Evolutionary conservation across 176 grass and related monocot species (phyloP), one percentile per base, ranked within the genome.

Genomic region (Avena atlantica): DNA sequence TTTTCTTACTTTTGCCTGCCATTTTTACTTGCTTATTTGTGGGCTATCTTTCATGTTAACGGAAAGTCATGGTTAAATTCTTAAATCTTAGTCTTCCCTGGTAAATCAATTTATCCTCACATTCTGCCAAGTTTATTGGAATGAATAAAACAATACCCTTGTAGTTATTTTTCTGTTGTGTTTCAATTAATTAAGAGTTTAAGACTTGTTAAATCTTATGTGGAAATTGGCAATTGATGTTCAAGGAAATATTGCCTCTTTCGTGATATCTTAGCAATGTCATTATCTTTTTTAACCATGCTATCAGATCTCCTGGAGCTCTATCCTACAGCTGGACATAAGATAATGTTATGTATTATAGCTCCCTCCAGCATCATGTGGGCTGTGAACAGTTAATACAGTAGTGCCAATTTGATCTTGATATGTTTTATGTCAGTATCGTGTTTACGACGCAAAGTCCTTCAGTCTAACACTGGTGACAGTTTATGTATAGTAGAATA

Each of bases 161-260:
- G 8, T 51, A 74, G 21, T 84, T 62, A 55, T n/a, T 4, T 13
- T 82, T 82, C 52, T 12, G 17, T 60, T 61, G 27, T 75, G 19
- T 84, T 29, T 49, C 62, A 84, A 84, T 11, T 75, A 34, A 62
- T 84, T 50, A 76, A 63, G 70, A 29, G n/a, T 76, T 20, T 50
- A 76, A 63, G 70, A 29, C 52, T 76, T 20, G 24, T 0, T 36
- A 52, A 85, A 11, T 51, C 10, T 59, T 15, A 52, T 48, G 37
- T 34, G 63, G 17, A 37, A 76, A 29, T 12, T 34, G 63, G 56
- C 71, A 76, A 3, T 65, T 76, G 34, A 63, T 14, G 53, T 36
- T 65, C 20, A 51, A 37, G 27, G 12, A 23, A 85, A 61, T 21
- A 25, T 85, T 62, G 44, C 24, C 4, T 64, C 45, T 52, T 49